A percentile compares a stretch with the other conserved stretches of the same genome.
Conservation (phyloP, 768 basidiomycete genomes). For the Lenzites betulinus region DNA sequence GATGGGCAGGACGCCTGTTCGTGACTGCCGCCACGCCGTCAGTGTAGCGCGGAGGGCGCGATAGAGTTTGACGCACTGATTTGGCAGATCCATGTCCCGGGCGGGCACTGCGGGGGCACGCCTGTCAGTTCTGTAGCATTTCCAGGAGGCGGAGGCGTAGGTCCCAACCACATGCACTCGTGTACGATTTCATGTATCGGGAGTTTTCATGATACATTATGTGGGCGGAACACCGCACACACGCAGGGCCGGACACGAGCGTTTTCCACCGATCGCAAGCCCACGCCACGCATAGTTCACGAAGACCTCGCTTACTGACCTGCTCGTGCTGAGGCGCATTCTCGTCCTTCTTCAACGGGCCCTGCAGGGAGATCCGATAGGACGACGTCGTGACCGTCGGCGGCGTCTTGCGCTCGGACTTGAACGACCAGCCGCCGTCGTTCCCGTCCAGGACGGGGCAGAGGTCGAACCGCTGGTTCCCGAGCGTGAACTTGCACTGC, state of each 20-base stretch:
- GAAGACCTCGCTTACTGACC: conserved; percentile 26
- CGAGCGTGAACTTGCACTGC: conserved; percentile 31
- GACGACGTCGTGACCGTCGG: conserved; percentile 32
- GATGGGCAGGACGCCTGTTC: conserved; percentile 25
- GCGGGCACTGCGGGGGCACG: conserved; percentile 27
- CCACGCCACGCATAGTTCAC: conserved; percentile 1
- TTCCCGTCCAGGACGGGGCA: conserved; percentile 31
- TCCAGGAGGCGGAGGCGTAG: not conserved
- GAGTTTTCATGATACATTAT: not conserved
- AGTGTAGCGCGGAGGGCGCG: not conserved
- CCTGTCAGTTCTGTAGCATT: not conserved
- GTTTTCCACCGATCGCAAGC: not conserved
- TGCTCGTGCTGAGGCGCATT: conserved; percentile 30
- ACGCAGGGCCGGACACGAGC: too few species aligned
- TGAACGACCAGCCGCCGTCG: conserved; percentile 23
- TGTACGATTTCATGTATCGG: not conserved
- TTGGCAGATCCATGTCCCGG: conserved; percentile 35
- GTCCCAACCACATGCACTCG: not conserved
- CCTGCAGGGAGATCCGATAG: conserved; percentile 32
- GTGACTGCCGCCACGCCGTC: conserved; percentile 15
- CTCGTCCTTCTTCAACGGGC: conserved; percentile 27
- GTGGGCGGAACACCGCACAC: too few species aligned
- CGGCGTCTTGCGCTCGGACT: conserved; percentile 25
- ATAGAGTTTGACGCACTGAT: conserved; percentile 15
- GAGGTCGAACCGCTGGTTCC: conserved; percentile 28